These are phyloP conservation scores for Colletotrichum tanaceti DNA, from an alignment of 2,329 filamentous ascomycete genomes.

Conservation along the genomic window DNA sequence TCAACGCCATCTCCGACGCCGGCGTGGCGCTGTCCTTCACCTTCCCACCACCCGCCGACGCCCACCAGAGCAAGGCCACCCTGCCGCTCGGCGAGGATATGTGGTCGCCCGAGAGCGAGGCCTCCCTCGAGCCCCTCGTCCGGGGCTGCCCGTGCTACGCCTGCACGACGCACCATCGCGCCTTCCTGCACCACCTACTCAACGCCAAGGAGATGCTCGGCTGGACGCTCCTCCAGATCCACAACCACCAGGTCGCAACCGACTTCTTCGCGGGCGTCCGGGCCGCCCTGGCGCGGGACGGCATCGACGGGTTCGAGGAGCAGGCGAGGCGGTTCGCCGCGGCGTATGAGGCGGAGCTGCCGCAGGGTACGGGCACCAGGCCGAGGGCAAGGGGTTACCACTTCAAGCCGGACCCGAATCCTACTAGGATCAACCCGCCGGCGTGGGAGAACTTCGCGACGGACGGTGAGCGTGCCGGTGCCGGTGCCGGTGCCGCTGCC, in stretches of 20 bases:
- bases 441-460: constrained; percentile 69
- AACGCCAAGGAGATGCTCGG: constrained; percentile 95
- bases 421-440: constrained; percentile 74
- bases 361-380: constrained; percentile 78
- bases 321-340: constrained; percentile 55
- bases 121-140: constrained; percentile 71
- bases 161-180: constrained; percentile 84
- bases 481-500: background rate
- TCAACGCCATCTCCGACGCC: constrained; percentile 79
- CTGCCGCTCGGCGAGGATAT: constrained; percentile 80
- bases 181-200: constrained; percentile 89
- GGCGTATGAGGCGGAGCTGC: constrained; percentile 77
- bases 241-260: constrained; percentile 82
- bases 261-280: constrained; percentile 81
- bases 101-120: constrained; percentile 73
- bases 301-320: constrained; percentile 69
- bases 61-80: constrained; percentile 18
- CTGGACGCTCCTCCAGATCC: constrained; percentile 91
- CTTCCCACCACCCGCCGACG: constrained; percentile 66
- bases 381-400: constrained; percentile 87
- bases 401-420: constrained; percentile 75
- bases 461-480: constrained; percentile 24
- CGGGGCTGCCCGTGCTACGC: constrained; percentile 81
- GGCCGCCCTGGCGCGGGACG: constrained; percentile 67
- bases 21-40: constrained; percentile 85